phyloP scores from a whole-genome alignment of 441 rosid genomes.

The Iberis amara region DNA sequence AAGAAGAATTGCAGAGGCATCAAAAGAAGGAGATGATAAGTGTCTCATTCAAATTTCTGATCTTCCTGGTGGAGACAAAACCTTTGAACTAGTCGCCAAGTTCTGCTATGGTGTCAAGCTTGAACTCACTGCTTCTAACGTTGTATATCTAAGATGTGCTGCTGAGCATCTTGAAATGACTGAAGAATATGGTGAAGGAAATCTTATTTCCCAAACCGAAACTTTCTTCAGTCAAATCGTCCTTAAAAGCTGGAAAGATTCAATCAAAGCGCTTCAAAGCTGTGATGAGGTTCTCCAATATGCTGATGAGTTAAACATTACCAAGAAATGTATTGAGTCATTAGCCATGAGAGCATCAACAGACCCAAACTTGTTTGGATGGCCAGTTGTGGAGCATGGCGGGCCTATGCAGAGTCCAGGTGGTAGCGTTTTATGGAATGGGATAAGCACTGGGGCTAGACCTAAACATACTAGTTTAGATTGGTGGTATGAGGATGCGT shows the following conservation, averaged over 20 bases:
- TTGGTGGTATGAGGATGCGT: slow-evolving; percentile 97
- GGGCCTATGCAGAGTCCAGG: slow-evolving; percentile 98
- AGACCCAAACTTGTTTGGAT: slow-evolving; percentile 84
- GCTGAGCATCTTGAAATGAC: slow-evolving; percentile 91
- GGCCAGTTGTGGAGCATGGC: slow-evolving; percentile 88
- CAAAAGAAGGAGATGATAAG: slow-evolving; percentile 68
- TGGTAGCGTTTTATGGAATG: slow-evolving; percentile 91
- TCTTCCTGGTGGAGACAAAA: slow-evolving; percentile 81
- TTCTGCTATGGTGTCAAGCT: slow-evolving; percentile 96
- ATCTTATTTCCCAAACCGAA: slow-evolving; percentile 69
- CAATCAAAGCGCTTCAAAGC: slow-evolving; percentile 71
- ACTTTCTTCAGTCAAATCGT: slow-evolving; percentile 80
- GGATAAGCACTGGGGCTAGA: slow-evolving; percentile 91
- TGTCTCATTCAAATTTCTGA: slow-evolving; percentile 49
- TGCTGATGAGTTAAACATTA: slow-evolving; percentile 69
- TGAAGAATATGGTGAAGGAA: slow-evolving; percentile 87
- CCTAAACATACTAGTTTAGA: slow-evolving; percentile 65
- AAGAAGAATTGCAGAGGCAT: slow-evolving; percentile 70
- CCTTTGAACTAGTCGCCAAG: slow-evolving; percentile 89
- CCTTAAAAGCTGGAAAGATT: slow-evolving; percentile 82
- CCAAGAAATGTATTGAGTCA: slow-evolving; percentile 73
- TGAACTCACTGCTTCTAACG: slow-evolving; percentile 83
- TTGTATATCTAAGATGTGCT: slow-evolving; percentile 73
- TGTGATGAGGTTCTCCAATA: slow-evolving; percentile 59
- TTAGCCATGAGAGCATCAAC: slow-evolving; percentile 69